Evolutionary conservation across 1,284 basidiomycete genomes (phyloP).

Genomic region (Trametes hirsuta): DNA sequence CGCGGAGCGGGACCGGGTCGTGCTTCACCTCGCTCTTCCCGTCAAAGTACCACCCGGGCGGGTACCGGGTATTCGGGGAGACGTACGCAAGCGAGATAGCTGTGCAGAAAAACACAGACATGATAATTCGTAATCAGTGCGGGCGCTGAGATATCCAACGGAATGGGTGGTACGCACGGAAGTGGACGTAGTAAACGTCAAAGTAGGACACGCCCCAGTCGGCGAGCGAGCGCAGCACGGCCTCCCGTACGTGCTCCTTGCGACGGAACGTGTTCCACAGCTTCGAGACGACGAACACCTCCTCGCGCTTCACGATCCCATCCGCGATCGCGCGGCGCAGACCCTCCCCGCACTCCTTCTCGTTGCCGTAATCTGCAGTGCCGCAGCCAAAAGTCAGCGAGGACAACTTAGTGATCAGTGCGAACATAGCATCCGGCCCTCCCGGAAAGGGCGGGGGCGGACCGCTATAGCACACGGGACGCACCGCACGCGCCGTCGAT

Average conservation of each 20-base stretch:
- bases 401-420: neutral
- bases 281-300: slow-evolving; percentile 38
- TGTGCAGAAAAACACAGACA: neutral
- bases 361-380: slow-evolving; percentile 41
- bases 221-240: slow-evolving; percentile 27
- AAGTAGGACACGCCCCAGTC: slow-evolving; percentile 34
- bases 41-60: slow-evolving; percentile 31
- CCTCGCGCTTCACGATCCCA: slow-evolving; percentile 43
- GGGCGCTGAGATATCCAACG: neutral
- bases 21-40: slow-evolving; percentile 30
- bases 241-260: slow-evolving; percentile 28
- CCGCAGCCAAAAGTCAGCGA: neutral
- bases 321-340: slow-evolving; percentile 42
- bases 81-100: slow-evolving; percentile 32
- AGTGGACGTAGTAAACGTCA: slow-evolving; percentile 32
- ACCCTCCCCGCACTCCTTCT: slow-evolving; percentile 43
- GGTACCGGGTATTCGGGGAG: slow-evolving; percentile 27
- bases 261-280: slow-evolving; percentile 34
- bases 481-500: slow-evolving; percentile 41
- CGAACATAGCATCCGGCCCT: neutral
- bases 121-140: neutral
- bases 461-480: neutral
- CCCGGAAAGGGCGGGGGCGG: neutral
- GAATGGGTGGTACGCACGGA: slow-evolving; percentile 22
- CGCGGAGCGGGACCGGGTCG: slow-evolving; percentile 27